Evolutionary conservation across 305 asterid genomes (phyloP).

Genomic region (Coffea humblotiana): DNA sequence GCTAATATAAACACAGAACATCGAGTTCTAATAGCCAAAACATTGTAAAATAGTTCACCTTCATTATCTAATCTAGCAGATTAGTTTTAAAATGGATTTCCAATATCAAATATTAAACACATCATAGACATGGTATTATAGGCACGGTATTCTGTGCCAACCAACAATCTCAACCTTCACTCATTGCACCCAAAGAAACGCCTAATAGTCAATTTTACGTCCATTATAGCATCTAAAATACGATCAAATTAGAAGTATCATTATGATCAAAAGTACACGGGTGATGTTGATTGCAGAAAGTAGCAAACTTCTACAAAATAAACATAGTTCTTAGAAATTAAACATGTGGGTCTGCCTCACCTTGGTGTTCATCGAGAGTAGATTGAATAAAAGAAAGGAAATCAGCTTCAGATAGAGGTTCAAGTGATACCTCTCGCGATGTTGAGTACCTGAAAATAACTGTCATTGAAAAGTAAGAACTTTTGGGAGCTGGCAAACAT

Average conservation of each 20-base stretch:
- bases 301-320: neutral
- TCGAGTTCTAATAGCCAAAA: too few relatives aligned
- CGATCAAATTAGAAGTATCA: too few relatives aligned
- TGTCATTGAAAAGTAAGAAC: conserved; percentile 56
- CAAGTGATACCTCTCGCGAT: conserved; percentile 32
- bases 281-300: neutral
- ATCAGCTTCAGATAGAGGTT: conserved; percentile 32
- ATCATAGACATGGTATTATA: too few relatives aligned
- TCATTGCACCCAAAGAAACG: neutral
- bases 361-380: conserved; percentile 57
- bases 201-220: neutral
- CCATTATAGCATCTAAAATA: too few relatives aligned
- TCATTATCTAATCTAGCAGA: too few relatives aligned
- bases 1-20: too few relatives aligned
- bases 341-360: conserved; percentile 35
- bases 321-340: neutral
- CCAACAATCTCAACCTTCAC: too few relatives aligned
- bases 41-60: too few relatives aligned
- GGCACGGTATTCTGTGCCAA: too few relatives aligned
- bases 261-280: neutral
- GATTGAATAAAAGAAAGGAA: conserved; percentile 55
- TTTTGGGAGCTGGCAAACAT: neutral
- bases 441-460: conserved; percentile 81
- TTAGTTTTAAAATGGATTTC: too few relatives aligned
- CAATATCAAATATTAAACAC: too few relatives aligned